A percentile compares a stretch with the other conserved stretches of the same genome.
These are phyloP conservation scores for Persicaria maculosa DNA, from an alignment of 148 eudicot species.

Conservation along the genomic window DNA sequence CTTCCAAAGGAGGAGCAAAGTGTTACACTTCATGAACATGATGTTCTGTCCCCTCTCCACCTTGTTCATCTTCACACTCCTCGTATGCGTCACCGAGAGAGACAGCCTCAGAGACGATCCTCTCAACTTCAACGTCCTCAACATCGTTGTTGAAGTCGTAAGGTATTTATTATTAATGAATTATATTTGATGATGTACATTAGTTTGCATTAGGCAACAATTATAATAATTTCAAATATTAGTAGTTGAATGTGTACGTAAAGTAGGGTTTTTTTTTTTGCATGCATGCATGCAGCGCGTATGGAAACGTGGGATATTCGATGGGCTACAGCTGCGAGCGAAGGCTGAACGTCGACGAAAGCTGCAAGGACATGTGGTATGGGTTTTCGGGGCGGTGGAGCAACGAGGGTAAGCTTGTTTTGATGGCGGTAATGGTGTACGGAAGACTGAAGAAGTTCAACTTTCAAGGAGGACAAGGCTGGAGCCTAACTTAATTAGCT, in stretches of 20 bases:
- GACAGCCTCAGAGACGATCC: conserved; percentile 53
- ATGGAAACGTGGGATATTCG: conserved; percentile 84
- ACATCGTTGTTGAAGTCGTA: conserved; percentile 54
- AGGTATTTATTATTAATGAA: conserved; percentile 28
- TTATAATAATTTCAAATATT: too few relatives aligned
- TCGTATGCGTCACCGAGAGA: conserved; percentile 60
- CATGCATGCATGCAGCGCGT: conserved; percentile 39
- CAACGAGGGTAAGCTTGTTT: conserved; percentile 43
- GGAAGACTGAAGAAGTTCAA: conserved; percentile 67
- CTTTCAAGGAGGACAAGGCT: conserved; percentile 42
- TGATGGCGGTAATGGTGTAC: conserved; percentile 59
- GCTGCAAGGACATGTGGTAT: conserved; percentile 35
- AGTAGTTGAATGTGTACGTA: not conserved
- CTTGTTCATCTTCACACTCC: conserved; percentile 37
- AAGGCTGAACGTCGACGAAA: conserved; percentile 27
- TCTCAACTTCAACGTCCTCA: conserved; percentile 61
- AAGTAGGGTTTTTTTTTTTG: not conserved
- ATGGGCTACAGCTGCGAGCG: conserved; percentile 58
- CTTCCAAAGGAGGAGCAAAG: conserved; percentile 10
- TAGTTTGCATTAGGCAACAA: not conserved
- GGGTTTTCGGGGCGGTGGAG: conserved; percentile 72
- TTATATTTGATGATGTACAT: not conserved
- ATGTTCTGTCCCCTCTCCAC: conserved; percentile 42
- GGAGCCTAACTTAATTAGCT: conserved; percentile 34
- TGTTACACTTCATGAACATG: conserved; percentile 15